These are phyloP conservation scores for Melampsora americana DNA, from an alignment of 1,284 basidiomycete species.

Conservation along the genomic window DNA sequence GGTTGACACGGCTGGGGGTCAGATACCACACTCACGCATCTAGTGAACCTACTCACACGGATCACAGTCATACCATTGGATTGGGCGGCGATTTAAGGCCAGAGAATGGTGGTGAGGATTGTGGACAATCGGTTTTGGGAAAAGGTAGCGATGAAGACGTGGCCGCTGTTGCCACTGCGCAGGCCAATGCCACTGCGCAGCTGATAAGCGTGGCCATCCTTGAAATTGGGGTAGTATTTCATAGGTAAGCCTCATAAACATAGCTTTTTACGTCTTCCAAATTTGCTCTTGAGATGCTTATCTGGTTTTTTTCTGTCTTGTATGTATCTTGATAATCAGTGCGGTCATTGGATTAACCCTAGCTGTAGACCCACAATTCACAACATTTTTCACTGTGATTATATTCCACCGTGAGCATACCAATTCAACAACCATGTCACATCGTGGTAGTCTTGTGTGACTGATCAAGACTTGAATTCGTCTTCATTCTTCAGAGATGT, in stretches of 20 bases:
- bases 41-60: not conserved
- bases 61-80: not conserved
- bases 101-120: not conserved
- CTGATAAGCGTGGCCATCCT: conserved; percentile 80
- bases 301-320: too few species aligned
- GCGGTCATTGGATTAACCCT: conserved; percentile 89
- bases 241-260: conserved; percentile 57
- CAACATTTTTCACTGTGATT: conserved; percentile 80
- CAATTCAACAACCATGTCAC: not conserved
- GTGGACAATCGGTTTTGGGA: not conserved
- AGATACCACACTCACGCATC: conserved; percentile 26
- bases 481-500: conserved; percentile 21
- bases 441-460: too few species aligned
- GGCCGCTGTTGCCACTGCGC: not conserved
- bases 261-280: not conserved
- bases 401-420: conserved; percentile 60
- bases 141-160: conserved; percentile 11
- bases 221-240: conserved; percentile 86
- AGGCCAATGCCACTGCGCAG: conserved; percentile 65
- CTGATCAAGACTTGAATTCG: not conserved
- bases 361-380: conserved; percentile 77
- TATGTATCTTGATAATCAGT: conserved; percentile 46
- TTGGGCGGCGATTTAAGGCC: not conserved
- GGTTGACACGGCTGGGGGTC: conserved; percentile 46
- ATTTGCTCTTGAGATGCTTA: conserved; percentile 10